A percentile compares a stretch with the other conserved stretches of the same genome.
Evolutionary conservation across 1,139 yeast species (phyloP).

Genomic region (Yamadazyma oceani): DNA sequence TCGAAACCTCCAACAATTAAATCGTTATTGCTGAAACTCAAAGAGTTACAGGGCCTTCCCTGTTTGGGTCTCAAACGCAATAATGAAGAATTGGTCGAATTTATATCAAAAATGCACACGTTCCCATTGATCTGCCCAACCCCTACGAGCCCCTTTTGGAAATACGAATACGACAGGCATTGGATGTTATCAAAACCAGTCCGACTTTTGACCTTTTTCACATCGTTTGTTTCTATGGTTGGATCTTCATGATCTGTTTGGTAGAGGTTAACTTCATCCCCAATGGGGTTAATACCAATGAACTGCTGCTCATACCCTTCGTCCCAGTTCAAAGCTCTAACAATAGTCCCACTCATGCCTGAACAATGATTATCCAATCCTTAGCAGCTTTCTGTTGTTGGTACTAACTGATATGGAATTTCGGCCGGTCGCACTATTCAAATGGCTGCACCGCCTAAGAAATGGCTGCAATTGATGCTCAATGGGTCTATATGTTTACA

Average conservation of each 20-base stretch:
- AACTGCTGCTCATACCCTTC: constrained; percentile 53
- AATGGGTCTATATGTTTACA: not conserved
- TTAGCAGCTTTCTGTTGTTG: too few relatives aligned
- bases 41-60: constrained; percentile 70
- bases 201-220: constrained; percentile 50
- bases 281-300: constrained; percentile 63
- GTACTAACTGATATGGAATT: too few relatives aligned
- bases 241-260: constrained; percentile 50
- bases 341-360: constrained; percentile 57
- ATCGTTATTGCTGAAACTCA: constrained; percentile 66
- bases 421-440: too few relatives aligned
- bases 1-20: constrained; percentile 80
- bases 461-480: not conserved
- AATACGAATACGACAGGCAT: constrained; percentile 65
- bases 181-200: constrained; percentile 73
- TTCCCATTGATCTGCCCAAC: constrained; percentile 76
- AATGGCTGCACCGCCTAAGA: too few relatives aligned
- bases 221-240: constrained; percentile 33
- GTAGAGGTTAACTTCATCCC: constrained; percentile 66
- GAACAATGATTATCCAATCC: too few relatives aligned
- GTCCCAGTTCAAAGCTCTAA: constrained; percentile 63
- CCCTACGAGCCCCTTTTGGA: constrained; percentile 59
- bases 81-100: constrained; percentile 35
- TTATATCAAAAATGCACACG: constrained; percentile 63
- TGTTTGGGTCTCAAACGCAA: constrained; percentile 63